Base-by-base conservation (phyloP, 768 basidiomycete species). In the Lyophyllum atratum region DNA sequence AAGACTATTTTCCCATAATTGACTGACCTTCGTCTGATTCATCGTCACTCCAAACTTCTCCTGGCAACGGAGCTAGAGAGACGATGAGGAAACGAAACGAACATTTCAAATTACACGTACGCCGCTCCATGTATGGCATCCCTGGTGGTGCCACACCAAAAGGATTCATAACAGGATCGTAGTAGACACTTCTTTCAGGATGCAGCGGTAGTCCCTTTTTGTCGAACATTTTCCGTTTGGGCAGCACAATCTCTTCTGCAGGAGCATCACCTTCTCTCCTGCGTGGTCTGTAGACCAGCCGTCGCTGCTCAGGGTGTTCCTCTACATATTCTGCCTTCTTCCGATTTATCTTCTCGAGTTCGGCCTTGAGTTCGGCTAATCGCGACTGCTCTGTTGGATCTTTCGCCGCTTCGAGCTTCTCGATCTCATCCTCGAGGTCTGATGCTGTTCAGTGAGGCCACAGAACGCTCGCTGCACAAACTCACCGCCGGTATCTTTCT, bases 81-180 rank as follows among this genome's bases (percentile, higher is more conserved):
- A 56, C 60, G 26, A 43, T 59, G 26, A 56, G 22, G 19, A 59
- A 22, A 37, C 9, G 25, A 21, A 8, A 54, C 37, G 43, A 9
- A 44, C 42, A 39, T 14, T 34, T 49, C 22, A 11, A 31, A 45
- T 34, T 25, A n/a, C 12, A 77, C 90, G 73, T 64, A 95, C 95
- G 83, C 74, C 89, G 74, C 69, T 98, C 93, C 55, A 84, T 75
- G 71, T 97, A 98, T n/a, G 92, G 93, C 94, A 97, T 93, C 7
- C 96, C 96, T 12, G 95, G 96, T 40, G 95, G 95, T 19, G 95
- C 86, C 17, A 94, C 91, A 26, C 95, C 95, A 67, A 80, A 95
- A 22, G 94, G 93, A 68, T 98, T 98, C 84, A 95, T 87, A 40
- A 94, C 83, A 26, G 91, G 83, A 65, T 98, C 91, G 74, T 94